Percentiles rank a stretch among this genome's conserved stretches.
Conservation (phyloP, 257 asterid species). For the Solanum tarijense region DNA sequence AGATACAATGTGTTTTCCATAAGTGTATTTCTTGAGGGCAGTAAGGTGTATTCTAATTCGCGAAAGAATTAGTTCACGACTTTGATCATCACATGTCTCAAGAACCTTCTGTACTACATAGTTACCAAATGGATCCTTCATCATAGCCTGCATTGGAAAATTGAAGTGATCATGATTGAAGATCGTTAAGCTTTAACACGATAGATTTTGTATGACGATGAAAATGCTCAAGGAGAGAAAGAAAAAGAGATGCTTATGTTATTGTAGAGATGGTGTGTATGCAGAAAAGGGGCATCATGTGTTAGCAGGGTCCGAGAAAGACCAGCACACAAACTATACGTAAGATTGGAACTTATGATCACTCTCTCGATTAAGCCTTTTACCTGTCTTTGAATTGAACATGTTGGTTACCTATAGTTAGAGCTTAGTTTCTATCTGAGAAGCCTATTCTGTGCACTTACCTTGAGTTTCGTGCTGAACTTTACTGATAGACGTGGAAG, state of each 20-base stretch:
- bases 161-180: not conserved
- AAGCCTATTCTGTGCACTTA: not conserved
- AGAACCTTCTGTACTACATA: slow-evolving; percentile 87
- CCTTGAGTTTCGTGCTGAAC: not conserved
- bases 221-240: not conserved
- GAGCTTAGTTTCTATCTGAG: not conserved
- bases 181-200: not conserved
- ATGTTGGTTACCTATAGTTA: not conserved
- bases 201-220: not conserved
- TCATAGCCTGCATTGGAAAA: slow-evolving; percentile 56
- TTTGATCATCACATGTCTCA: slow-evolving; percentile 70
- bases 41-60: slow-evolving; percentile 74
- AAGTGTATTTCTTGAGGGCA: slow-evolving; percentile 76
- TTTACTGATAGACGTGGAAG: not conserved
- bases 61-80: slow-evolving; percentile 59
- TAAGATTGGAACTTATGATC: not conserved
- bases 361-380: not conserved
- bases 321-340: not conserved
- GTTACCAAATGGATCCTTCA: slow-evolving; percentile 91
- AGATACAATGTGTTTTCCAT: slow-evolving; percentile 74
- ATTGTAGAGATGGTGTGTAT: not conserved
- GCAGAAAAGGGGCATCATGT: not conserved
- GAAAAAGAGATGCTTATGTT: not conserved
- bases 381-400: not conserved
- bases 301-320: not conserved